Evolutionary conservation across 768 basidiomycete genomes (phyloP).

Genomic region (Pleurotus tuber-regium): DNA sequence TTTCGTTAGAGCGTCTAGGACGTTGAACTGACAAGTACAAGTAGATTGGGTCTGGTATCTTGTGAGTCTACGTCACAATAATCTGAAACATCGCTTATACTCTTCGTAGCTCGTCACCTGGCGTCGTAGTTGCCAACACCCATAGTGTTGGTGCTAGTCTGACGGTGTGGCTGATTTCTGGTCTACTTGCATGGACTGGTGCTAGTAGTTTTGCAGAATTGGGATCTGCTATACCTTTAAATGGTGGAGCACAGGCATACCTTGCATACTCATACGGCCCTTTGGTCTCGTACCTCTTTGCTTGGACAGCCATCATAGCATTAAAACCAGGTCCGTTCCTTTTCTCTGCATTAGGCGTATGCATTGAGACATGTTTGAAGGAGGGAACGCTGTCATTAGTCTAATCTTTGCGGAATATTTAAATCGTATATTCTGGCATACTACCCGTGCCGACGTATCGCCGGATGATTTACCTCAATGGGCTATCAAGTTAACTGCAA

Average conservation of each 20-base stretch:
- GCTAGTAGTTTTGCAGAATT: slow-evolving; percentile 93
- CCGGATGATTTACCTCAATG: slow-evolving; percentile 83
- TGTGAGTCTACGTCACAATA: slow-evolving; percentile 45
- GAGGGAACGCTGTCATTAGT: slow-evolving; percentile 78
- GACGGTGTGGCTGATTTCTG: slow-evolving; percentile 79
- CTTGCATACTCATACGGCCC: slow-evolving; percentile 88
- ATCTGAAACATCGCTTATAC: not conserved
- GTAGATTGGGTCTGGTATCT: slow-evolving; percentile 91
- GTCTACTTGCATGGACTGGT: slow-evolving; percentile 91
- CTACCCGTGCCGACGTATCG: slow-evolving; percentile 65
- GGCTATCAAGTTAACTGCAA: slow-evolving; percentile 87
- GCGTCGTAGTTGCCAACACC: slow-evolving; percentile 86
- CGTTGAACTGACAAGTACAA: slow-evolving; percentile 1
- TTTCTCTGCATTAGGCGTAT: not conserved
- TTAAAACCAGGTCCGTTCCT: slow-evolving; percentile 66
- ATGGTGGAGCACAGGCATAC: slow-evolving; percentile 75
- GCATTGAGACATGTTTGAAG: slow-evolving; percentile 31
- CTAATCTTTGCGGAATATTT: slow-evolving; percentile 92
- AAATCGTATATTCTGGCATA: slow-evolving; percentile 84
- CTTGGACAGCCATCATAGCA: slow-evolving; percentile 92
- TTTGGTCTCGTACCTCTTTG: slow-evolving; percentile 84
- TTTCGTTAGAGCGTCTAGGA: not conserved
- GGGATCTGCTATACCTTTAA: slow-evolving; percentile 83
- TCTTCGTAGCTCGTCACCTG: slow-evolving; percentile 76
- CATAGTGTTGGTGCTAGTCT: slow-evolving; percentile 90